A percentile compares a stretch with the other conserved stretches of the same genome.
Conservation (phyloP, 495 filamentous ascomycete genomes). For the Xylaria cubensis region DNA sequence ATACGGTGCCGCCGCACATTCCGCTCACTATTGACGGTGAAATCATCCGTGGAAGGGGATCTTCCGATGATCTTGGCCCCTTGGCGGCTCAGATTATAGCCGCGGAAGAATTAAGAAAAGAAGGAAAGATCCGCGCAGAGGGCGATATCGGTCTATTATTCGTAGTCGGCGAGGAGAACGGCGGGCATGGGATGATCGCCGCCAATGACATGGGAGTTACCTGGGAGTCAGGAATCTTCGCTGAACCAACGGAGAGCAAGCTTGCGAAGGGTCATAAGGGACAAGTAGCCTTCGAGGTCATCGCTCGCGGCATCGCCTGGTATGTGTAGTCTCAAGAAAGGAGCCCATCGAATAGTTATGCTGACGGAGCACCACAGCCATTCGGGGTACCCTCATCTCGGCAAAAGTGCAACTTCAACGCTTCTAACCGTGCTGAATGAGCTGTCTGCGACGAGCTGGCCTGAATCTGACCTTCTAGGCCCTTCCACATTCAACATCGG, state of each 20-base stretch:
- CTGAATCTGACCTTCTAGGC: slow-evolving; percentile 68
- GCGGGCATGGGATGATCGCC: slow-evolving; percentile 71
- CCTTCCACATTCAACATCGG: slow-evolving; percentile 76
- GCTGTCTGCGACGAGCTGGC: slow-evolving; percentile 65
- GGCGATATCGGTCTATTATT: slow-evolving; percentile 67
- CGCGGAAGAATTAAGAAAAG: slow-evolving; percentile 59
- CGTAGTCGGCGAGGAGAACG: slow-evolving; percentile 77
- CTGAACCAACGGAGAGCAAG: slow-evolving; percentile 74
- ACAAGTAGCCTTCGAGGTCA: slow-evolving; percentile 64
- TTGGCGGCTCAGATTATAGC: slow-evolving; percentile 70
- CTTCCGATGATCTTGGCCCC: slow-evolving; percentile 74
- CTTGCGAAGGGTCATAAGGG: slow-evolving; percentile 79
- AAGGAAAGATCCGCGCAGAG: slow-evolving; percentile 36
- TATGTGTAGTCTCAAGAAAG: slow-evolving; percentile 8
- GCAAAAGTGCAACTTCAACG: slow-evolving; percentile 68
- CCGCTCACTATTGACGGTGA: slow-evolving; percentile 51
- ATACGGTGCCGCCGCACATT: slow-evolving; percentile 61
- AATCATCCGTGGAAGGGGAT: slow-evolving; percentile 68
- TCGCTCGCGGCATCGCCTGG: slow-evolving; percentile 66
- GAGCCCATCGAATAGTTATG: neutral
- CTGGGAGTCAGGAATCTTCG: slow-evolving; percentile 74
- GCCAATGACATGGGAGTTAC: slow-evolving; percentile 52
- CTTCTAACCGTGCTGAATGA: slow-evolving; percentile 64
- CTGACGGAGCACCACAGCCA: slow-evolving; percentile 49
- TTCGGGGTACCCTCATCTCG: slow-evolving; percentile 77